These are phyloP conservation scores for Exophiala sp. DNA, from an alignment of 2,329 filamentous ascomycete species.

Conservation along the genomic window DNA sequence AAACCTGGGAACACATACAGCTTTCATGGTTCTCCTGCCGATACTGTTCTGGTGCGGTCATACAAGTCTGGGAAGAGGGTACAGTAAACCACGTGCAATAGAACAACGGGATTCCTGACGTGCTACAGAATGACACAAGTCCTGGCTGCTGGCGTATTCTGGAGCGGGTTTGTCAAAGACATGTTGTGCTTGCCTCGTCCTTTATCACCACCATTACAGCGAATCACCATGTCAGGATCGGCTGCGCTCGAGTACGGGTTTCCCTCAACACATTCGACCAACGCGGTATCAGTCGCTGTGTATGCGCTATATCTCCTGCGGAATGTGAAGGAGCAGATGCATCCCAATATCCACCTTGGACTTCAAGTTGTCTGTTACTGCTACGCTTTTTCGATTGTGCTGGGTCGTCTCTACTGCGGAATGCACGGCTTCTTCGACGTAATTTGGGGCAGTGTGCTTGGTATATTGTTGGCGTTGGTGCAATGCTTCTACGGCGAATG, in stretches of 20 bases:
- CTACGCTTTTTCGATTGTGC: constrained; percentile 83
- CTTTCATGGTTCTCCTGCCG: constrained; percentile 94
- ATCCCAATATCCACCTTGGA: constrained; percentile 55
- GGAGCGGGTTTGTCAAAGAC: constrained; percentile 92
- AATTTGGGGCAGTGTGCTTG: constrained; percentile 72
- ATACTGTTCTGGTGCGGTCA: constrained; percentile 97
- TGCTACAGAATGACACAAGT: constrained; percentile 59
- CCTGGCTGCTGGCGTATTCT: constrained; percentile 74
- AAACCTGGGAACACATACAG: constrained; percentile 95
- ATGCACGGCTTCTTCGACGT: constrained; percentile 99
- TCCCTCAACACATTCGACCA: constrained; percentile 93
- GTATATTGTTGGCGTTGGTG: constrained; percentile 59
- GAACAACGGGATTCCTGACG: constrained; percentile 10
- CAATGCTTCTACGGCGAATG: constrained; percentile 54
- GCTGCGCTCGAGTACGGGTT: constrained; percentile 96
- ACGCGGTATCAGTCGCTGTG: constrained; percentile 88
- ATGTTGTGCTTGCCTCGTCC: constrained; percentile 88
- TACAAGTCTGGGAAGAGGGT: constrained; percentile 81
- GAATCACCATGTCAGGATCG: constrained; percentile 96
- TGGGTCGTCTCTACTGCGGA: constrained; percentile 91
- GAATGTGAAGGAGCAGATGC: constrained; percentile 42
- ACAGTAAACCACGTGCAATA: constrained; percentile 39
- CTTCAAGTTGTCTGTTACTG: constrained; percentile 72
- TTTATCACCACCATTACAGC: constrained; percentile 82
- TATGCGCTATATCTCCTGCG: constrained; percentile 73